A percentile compares a stretch with the other conserved stretches of the same genome.
phyloP scores from a whole-genome alignment of 2,329 filamentous ascomycete genomes.

The Aspergillus clavatus region DNA sequence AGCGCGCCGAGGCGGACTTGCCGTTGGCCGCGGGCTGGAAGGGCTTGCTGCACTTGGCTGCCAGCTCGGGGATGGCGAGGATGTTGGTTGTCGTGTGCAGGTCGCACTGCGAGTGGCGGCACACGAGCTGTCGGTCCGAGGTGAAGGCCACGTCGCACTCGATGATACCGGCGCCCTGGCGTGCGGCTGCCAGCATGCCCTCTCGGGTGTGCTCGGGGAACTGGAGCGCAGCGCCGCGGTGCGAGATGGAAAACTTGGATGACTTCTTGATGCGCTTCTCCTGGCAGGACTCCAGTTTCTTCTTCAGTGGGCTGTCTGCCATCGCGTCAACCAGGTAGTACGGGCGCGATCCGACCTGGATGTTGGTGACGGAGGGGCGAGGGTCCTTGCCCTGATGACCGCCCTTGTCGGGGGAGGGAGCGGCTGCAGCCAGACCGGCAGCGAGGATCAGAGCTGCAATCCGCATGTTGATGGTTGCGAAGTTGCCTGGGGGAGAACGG shows the following conservation, averaged over 20 bases:
- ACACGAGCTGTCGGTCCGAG: conserved; percentile 15
- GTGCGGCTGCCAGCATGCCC: conserved; percentile 15
- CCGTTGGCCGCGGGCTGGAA: conserved; percentile 12
- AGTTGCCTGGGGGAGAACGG: background rate
- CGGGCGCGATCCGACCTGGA: conserved; percentile 18
- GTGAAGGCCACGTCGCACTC: conserved; percentile 20
- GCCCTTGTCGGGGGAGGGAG: conserved; percentile 7
- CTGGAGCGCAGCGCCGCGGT: conserved; percentile 16
- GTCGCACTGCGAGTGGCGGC: conserved; percentile 19
- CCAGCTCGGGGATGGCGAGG: conserved; percentile 15
- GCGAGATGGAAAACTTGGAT: conserved; percentile 15
- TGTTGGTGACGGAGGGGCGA: conserved; percentile 10
- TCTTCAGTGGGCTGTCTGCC: conserved; percentile 15
- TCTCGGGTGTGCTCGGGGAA: conserved; percentile 17
- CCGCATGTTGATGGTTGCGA: conserved; percentile 4
- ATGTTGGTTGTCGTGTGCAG: conserved; percentile 20
- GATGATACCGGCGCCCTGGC: conserved; percentile 16
- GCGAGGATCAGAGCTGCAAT: conserved; percentile 8
- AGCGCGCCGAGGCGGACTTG: conserved; percentile 10
- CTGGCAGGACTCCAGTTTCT: conserved; percentile 11
- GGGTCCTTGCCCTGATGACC: background rate
- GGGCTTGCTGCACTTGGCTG: conserved; percentile 15
- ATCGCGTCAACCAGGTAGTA: conserved; percentile 18
- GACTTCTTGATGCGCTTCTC: conserved; percentile 15
- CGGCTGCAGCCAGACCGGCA: conserved; percentile 10